Evolutionary conservation across 2,329 filamentous ascomycete genomes (phyloP), one percentile per base, ranked within the genome.

Genomic region (Trichothecium sympodiale): DNA sequence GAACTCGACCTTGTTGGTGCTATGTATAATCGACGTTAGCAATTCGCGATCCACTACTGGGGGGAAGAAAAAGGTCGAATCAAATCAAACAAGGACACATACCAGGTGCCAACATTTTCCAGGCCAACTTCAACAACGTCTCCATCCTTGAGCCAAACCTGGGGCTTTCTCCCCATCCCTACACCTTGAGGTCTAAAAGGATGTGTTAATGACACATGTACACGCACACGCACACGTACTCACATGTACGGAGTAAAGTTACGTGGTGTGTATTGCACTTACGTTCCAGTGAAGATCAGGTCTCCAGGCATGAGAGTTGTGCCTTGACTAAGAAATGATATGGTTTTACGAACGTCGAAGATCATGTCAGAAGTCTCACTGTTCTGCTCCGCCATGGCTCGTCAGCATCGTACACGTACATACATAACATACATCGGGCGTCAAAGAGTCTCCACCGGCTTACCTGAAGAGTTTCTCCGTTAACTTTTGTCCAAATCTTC

Each of bases 121-220:
- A 85, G 62, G 6, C 65, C 67, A 34, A 85, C 80, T 51, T 83
- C 76, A 15, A 84, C 77, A 16, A 75, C 57, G 52, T 85, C 81
- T 4, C 79, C 77, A 51, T 85, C 68, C 54, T 78, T 75, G 38
- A 85, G 58, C 77, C 79, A 84, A 8, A 81, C 46, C 38, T 69
- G 71, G 3, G 80, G 79, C 38, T 69, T 77, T 34, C 71, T 67
- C 12, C 79, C 80, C 71, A 81, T 78, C 2, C 77, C 80, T 15
- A 86, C 80, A 23, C 80, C 81, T 41, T 76, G 69, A 0, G 80
- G 81, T 8, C 71, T 77, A 29, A 15, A 16, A 15, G 4, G 25
- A 10, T 18, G n/a, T n/a, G n/a, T n/a, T n/a, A n/a, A n/a, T n/a
- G n/a, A n/a, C n/a, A n/a, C n/a, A n/a, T n/a, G n/a, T n/a, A n/a